Evolutionary conservation across 768 basidiomycete genomes (phyloP), one percentile per base, ranked within the genome.

Genomic region (Ramaria sp.): DNA sequence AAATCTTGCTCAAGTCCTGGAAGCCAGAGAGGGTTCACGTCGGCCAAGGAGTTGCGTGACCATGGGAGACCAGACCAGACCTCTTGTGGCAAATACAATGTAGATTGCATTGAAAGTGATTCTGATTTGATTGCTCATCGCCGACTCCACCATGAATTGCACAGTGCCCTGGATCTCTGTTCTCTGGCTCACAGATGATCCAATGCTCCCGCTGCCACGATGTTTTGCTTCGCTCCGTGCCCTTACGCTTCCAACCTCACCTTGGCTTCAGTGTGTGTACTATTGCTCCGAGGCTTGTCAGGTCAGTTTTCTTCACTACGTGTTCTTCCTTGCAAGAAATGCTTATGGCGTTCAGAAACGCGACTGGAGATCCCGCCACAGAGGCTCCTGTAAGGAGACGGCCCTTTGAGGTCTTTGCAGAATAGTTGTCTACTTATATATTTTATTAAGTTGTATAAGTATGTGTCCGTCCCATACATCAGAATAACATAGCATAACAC

Each of bases 351-450:
- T 12, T 4, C 38, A 68, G 68, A 45, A 11, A 6, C 52, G 51
- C 4, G 69, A 71, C 47, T 68, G 69, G 70, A 65, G 62, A 39
- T 31, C 27, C 50, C 64, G 66, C 22, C 69, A n/a, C n/a, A 70
- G 59, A 69, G 67, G 61, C 47, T 59, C 31, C 66, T 63, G 27
- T 5, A 27, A 27, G 27, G 39, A 41, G n/a, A 41, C 7, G n/a
- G 12, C 39, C 7, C n/a, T n/a, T 41, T 74, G 51, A 78, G 68
- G 59, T 78, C 78, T 69, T 79, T 81, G 73, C 71, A 81, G 81
- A 70, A 94, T 95, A 51, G 93, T 94, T 43, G 47, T n/a, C 50
- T 2, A 27, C 27, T 27, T 27, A 3, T 33, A 37, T n/a, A n/a
- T n/a, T n/a, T n/a, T n/a, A 41, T n/a, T 12, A 41, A 13, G 13